phyloP scores from a whole-genome alignment of 352 stramenopile species.

The Globisporangium cystogenes region DNA sequence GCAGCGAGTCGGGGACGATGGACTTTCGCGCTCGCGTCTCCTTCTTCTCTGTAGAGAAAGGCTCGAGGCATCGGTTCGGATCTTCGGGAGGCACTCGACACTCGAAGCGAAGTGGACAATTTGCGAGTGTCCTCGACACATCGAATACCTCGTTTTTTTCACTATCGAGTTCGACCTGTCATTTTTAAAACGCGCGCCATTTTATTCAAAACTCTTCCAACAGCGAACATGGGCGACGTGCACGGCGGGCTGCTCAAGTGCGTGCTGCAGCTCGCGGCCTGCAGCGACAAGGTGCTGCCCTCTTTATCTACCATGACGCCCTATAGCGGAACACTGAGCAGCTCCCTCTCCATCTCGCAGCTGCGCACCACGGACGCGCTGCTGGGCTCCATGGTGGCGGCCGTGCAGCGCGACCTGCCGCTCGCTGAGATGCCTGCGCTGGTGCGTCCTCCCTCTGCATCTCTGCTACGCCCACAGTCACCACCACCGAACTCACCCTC shows the following conservation, averaged over 20 bases:
- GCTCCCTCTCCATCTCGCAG: constrained; percentile 14
- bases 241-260: constrained; percentile 65
- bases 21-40: too few species aligned
- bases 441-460: constrained; percentile 6
- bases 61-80: too few species aligned
- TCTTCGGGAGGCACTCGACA: too few species aligned
- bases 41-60: too few species aligned
- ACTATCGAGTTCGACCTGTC: not conserved
- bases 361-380: constrained; percentile 50
- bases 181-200: not conserved
- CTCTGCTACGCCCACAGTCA: not conserved
- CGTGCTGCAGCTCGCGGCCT: constrained; percentile 65
- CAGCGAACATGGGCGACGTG: constrained; percentile 37
- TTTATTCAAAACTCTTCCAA: constrained; percentile 1
- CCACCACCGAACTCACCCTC: not conserved
- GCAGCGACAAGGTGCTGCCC: constrained; percentile 59
- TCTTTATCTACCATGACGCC: not conserved
- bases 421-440: constrained; percentile 42
- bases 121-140: too few species aligned
- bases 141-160: not conserved
- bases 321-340: too few species aligned
- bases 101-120: not conserved
- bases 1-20: too few species aligned
- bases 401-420: constrained; percentile 34
- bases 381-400: constrained; percentile 30